Percentiles rank a stretch among this genome's conserved stretches.
phyloP scores from a whole-genome alignment of 305 asterid genomes.

The Plantago lanceolata region DNA sequence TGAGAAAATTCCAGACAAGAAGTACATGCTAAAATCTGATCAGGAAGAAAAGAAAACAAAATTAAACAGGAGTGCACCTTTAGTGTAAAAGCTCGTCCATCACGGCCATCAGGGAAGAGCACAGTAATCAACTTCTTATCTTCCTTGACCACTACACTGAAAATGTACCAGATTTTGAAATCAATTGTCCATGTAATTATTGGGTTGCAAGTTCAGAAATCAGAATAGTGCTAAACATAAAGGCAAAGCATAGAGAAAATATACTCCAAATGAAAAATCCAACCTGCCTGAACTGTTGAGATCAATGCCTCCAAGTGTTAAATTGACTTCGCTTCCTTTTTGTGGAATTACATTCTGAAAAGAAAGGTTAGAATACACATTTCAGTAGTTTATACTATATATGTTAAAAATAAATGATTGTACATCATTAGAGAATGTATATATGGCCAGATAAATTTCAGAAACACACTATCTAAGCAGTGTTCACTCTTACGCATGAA shows the following conservation, averaged over 20 bases:
- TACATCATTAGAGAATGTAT: background rate
- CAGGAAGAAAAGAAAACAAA: constrained; percentile 15
- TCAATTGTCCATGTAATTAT: constrained; percentile 14
- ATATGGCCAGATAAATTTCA: background rate
- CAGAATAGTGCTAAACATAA: constrained; percentile 12
- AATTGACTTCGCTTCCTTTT: constrained; percentile 81
- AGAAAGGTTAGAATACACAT: constrained; percentile 19
- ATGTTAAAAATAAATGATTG: constrained; percentile 11
- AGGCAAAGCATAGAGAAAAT: constrained; percentile 4
- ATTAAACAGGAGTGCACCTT: constrained; percentile 52
- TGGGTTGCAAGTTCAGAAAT: constrained; percentile 11
- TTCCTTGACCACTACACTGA: constrained; percentile 95
- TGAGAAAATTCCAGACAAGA: constrained; percentile 2
- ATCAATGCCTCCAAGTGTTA: constrained; percentile 99
- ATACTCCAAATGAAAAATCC: constrained; percentile 30
- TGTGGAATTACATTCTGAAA: constrained; percentile 71
- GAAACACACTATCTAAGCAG: background rate
- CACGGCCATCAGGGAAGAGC: constrained; percentile 92
- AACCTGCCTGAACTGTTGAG: constrained; percentile 99
- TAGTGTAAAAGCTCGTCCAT: constrained; percentile 95
- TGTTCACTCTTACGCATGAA: constrained; percentile 2
- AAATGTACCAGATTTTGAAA: constrained; percentile 30
- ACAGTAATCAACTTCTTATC: constrained; percentile 93
- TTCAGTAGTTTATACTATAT: constrained; percentile 9
- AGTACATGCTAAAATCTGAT: constrained; percentile 15